phyloP scores from a whole-genome alignment of 768 basidiomycete genomes.

The Boletus rufocinnamomeus region DNA sequence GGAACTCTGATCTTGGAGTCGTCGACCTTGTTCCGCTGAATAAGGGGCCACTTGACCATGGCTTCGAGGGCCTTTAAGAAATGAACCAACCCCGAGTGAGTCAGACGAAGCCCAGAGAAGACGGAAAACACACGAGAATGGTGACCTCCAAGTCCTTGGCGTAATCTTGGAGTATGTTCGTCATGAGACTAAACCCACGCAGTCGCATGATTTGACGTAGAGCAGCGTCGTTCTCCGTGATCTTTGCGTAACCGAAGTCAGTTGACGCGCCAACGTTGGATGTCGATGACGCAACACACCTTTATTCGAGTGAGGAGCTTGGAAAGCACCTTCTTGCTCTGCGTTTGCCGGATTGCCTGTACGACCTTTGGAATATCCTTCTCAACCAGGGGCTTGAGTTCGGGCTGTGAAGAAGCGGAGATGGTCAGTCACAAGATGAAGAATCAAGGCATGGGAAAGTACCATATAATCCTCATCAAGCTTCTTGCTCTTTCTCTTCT shows the following conservation, averaged over 20 bases:
- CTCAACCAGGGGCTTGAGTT: conserved; percentile 68
- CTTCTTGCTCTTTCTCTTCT: conserved; percentile 89
- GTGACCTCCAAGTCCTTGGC: conserved; percentile 67
- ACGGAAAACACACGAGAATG: conserved; percentile 53
- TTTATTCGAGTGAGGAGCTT: conserved; percentile 86
- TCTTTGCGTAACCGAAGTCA: conserved; percentile 44
- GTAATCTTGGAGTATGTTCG: conserved; percentile 81
- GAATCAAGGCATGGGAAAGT: conserved; percentile 17
- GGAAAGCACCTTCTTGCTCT: conserved; percentile 75
- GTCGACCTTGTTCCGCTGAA: conserved; percentile 89
- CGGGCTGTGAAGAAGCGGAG: conserved; percentile 53
- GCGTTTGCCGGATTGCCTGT: conserved; percentile 87
- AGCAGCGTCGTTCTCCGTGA: conserved; percentile 79
- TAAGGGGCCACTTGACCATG: conserved; percentile 77
- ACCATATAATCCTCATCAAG: conserved; percentile 94
- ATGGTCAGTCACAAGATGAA: conserved; percentile 4
- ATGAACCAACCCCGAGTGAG: not conserved
- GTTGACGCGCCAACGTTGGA: not conserved
- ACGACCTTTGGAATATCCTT: conserved; percentile 90
- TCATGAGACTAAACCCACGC: conserved; percentile 93
- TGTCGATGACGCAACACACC: conserved; percentile 41
- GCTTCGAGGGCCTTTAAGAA: conserved; percentile 57
- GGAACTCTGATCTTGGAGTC: conserved; percentile 72
- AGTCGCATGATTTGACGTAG: conserved; percentile 86
- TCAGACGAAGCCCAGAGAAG: not conserved